Evolutionary conservation across 2,329 filamentous ascomycete species (phyloP).

Genomic region (Aspergillus sergii): DNA sequence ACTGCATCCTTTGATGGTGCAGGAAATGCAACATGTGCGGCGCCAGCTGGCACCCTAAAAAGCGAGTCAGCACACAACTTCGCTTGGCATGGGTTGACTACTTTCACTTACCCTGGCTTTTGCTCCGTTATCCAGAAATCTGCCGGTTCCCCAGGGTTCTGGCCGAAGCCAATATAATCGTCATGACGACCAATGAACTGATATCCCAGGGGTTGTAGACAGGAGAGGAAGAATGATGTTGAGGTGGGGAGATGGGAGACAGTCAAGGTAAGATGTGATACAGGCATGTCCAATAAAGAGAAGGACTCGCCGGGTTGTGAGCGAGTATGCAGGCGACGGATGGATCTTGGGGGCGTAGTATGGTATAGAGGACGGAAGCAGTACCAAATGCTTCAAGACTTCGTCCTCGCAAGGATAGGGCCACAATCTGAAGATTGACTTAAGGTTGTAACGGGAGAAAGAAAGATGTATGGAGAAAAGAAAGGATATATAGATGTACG

Average conservation of each 20-base stretch:
- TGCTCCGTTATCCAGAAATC: slow-evolving; percentile 68
- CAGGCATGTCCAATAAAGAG: slow-evolving; percentile 52
- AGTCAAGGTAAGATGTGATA: slow-evolving; percentile 65
- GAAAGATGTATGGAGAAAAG: background rate
- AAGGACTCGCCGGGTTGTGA: slow-evolving; percentile 17
- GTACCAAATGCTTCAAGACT: background rate
- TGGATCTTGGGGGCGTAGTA: slow-evolving; percentile 2
- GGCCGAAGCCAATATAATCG: slow-evolving; percentile 63
- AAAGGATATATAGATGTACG: background rate
- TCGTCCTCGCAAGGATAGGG: background rate
- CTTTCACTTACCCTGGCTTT: slow-evolving; percentile 55
- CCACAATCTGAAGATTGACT: background rate
- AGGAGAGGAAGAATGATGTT: slow-evolving; percentile 79
- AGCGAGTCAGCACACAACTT: slow-evolving; percentile 11
- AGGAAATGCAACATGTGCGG: slow-evolving; percentile 67
- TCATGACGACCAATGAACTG: slow-evolving; percentile 67
- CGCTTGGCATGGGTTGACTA: too few species aligned
- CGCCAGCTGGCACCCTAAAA: slow-evolving; percentile 52
- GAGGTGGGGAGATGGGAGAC: slow-evolving; percentile 79
- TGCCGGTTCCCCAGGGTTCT: slow-evolving; percentile 54
- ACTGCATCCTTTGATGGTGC: slow-evolving; percentile 68
- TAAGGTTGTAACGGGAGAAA: background rate
- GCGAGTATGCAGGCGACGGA: slow-evolving; percentile 11
- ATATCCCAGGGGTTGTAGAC: slow-evolving; percentile 77
- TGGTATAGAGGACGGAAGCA: background rate